Evolutionary conservation across 2,329 filamentous ascomycete genomes (phyloP), one percentile per base, ranked within the genome.

Genomic region (Sporothrix variecibatus): DNA sequence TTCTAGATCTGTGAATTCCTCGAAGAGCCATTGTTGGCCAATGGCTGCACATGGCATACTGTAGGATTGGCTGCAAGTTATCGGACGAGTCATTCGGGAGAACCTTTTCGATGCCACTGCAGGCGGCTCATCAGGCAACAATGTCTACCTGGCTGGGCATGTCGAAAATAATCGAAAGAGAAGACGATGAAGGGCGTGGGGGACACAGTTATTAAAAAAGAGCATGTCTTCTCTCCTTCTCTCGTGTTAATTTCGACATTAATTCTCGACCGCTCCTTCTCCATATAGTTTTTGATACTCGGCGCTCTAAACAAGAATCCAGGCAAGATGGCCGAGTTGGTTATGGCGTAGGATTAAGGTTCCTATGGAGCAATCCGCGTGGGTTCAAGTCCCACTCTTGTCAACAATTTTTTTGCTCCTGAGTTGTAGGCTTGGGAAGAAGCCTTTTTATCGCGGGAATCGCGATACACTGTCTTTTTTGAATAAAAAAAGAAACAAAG

Each of bases 331-430:
- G 77, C 77, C 77, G 77, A 78, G 77, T 78, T 78, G 77, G 77
- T 78, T 78, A 78, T 78, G 77, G 77, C 77, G 77, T 76, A 78
- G 77, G 77, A 78, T 78, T 78, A 78, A 78, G 77, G 77, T 82
- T 76, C 73, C 75, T 78, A 76, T 78, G 77, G 77, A 78, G 77
- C 75, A 78, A 78, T 78, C 81, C 81, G 80, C 81, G 81, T 82
- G 81, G 81, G 81, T 82, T 82, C 81, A 80, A 82, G 70, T 74
- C 73, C 73, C 73, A 74, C 73, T 74, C 73, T 81, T 77, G 78
- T 82, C 81, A 81, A 23, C 46, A 38, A 38, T 65, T 74, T 74
- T 49, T 62, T 69, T 69, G 38, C 31, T 40, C 4, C 51, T 73
- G 60, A 64, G 46, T 53, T 49, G 46, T 49, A 20, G 2, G 2